A percentile compares a stretch with the other conserved stretches of the same genome.
These are phyloP conservation scores for Centrapalus pauciflorus DNA, from an alignment of 129 eudicot genomes.

Conservation along the genomic window DNA sequence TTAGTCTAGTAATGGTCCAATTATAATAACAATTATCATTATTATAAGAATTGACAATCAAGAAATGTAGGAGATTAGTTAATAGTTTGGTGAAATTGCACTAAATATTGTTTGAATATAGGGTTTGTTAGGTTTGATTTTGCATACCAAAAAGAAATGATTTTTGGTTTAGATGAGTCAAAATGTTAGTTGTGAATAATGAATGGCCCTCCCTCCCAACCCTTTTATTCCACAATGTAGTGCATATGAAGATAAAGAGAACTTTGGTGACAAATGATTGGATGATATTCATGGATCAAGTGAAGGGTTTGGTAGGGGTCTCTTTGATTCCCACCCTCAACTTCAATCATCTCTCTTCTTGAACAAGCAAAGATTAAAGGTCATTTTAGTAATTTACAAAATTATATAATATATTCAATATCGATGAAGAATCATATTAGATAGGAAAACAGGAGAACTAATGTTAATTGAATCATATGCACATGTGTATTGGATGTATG, in stretches of 20 bases:
- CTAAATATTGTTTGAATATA: background rate
- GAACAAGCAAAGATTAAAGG: background rate
- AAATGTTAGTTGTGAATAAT: background rate
- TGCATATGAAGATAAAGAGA: background rate
- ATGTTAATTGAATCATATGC: no score
- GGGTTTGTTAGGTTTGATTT: slow-evolving; percentile 1
- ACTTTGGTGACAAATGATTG: no score
- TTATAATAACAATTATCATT: no score
- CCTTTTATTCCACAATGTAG: background rate
- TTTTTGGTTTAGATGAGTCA: background rate
- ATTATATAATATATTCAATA: no score
- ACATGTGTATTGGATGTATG: no score
- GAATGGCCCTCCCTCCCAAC: background rate
- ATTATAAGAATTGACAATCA: no score
- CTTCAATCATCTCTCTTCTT: slow-evolving; percentile 1
- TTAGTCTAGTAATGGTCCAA: no score
- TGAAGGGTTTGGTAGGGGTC: slow-evolving; percentile 5
- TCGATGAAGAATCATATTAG: no score
- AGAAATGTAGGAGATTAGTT: background rate
- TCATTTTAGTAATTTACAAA: no score
- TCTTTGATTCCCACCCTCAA: background rate
- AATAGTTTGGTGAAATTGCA: background rate
- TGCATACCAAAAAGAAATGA: no score
- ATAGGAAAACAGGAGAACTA: no score
- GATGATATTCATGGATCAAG: background rate